Evolutionary conservation across 805 yeast species (phyloP), one percentile per base, ranked within the genome.

Genomic region (Candida sanyiensis): DNA sequence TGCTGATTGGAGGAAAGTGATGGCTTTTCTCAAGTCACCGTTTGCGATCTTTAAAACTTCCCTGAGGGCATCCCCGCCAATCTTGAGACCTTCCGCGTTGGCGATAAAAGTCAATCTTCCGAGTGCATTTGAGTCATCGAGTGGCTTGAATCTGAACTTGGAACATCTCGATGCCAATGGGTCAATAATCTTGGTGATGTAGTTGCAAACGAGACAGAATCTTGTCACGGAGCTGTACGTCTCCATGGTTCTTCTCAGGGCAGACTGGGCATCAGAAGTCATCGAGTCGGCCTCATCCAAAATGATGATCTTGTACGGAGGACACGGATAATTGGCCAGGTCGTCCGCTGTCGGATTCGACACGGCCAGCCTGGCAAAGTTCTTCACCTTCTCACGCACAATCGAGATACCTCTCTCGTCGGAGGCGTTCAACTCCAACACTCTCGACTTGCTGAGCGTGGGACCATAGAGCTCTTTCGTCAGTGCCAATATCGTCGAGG

Each of bases 101-200:
- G 73, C 65, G 42, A 93, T 80, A 45, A 66, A 74, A 47, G 69
- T 59, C 43, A 93, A 65, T 47, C 98, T 71, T 10, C 59, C 65
- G 38, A 86, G 61, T 0, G 97, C 94, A 53, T 82, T 78, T 2
- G 62, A 65, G 45, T 76, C 72, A 52, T 84, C 89, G 43, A 93
- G 69, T 28, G 83, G 76, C 51, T 80, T 80, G 67, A 93, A 93
- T 50, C 98, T 69, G 61, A 93, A 93, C 60, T 93, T 93, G 28
- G 97, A 86, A 63, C 98, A 93, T 57, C 99, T 74, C 35, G 96
- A 86, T 5, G 97, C 96, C 43, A 93, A 65, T 2, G 99, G 99
- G 52, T 90, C 97, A 46, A 93, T 93, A 50, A 93, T 93, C 43
- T 97, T 72, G 2, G 99, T 93, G 46, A 93, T 93, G 63, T 93